Evolutionary conservation across 345 rosid genomes (phyloP).

Genomic region (Xanthoceras sorbifolium): DNA sequence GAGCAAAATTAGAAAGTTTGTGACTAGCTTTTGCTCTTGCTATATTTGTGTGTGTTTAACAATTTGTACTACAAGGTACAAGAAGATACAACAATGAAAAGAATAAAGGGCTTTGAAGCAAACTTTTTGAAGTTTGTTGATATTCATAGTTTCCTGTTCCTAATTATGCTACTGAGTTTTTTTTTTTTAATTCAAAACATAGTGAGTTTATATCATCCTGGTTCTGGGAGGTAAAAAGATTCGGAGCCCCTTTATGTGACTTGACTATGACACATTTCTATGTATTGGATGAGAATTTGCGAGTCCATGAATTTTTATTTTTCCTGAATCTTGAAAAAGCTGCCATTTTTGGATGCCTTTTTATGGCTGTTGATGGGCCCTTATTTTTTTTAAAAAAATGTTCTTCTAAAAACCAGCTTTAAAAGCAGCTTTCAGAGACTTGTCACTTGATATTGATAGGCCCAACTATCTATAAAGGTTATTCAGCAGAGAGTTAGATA

Average conservation of each 20-base stretch:
- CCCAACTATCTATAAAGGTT: neutral
- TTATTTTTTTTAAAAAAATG: neutral
- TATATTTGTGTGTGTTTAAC: conserved; percentile 15
- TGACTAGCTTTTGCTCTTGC: neutral
- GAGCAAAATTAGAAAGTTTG: conserved; percentile 12
- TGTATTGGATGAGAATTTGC: neutral
- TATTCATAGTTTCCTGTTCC: neutral
- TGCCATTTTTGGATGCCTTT: neutral
- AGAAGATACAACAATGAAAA: conserved; percentile 12
- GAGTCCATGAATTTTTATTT: neutral
- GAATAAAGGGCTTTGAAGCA: conserved; percentile 23
- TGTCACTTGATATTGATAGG: neutral
- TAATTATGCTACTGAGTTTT: neutral
- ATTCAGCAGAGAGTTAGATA: neutral
- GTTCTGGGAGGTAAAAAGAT: conserved; percentile 42
- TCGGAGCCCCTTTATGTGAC: conserved; percentile 35
- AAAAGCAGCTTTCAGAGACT: neutral
- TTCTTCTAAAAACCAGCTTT: neutral
- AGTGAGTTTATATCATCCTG: no score
- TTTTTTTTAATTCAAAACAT: no score
- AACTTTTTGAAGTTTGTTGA: neutral
- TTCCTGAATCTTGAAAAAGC: neutral
- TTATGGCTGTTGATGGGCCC: conserved; percentile 1
- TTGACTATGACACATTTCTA: conserved; percentile 33
- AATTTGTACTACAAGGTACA: conserved; percentile 12